These are phyloP conservation scores for Arthrobotrys sinensis DNA, from an alignment of 2,329 filamentous ascomycete genomes.

Conservation along the genomic window DNA sequence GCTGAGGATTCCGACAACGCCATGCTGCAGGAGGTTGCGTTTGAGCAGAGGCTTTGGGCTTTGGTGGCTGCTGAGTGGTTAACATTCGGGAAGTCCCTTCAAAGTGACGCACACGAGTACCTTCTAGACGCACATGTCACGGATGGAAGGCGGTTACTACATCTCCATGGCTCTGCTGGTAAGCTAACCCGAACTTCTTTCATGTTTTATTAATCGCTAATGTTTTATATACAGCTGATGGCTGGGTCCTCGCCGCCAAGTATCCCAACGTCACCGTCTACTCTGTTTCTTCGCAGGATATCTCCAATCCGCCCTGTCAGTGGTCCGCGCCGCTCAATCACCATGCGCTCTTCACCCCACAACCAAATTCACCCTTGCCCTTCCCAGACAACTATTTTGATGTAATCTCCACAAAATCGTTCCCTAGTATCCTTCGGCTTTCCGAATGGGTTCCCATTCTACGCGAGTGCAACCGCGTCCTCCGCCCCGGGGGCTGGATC, in stretches of 20 bases:
- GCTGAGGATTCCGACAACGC: constrained; percentile 44
- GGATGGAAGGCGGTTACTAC: constrained; percentile 52
- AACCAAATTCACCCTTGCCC: constrained; percentile 57
- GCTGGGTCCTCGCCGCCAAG: constrained; percentile 61
- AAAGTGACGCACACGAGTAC: constrained; percentile 60
- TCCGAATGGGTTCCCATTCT: constrained; percentile 57
- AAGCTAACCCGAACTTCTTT: constrained; percentile 14
- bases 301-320: constrained; percentile 58
- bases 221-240: constrained; percentile 54
- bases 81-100: constrained; percentile 60
- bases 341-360: constrained; percentile 50
- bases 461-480: constrained; percentile 59
- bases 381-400: constrained; percentile 62
- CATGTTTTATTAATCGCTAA: constrained; percentile 23
- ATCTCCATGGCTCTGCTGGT: constrained; percentile 60
- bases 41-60: constrained; percentile 61
- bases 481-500: constrained; percentile 60
- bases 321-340: constrained; percentile 61
- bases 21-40: constrained; percentile 57
- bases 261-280: constrained; percentile 60
- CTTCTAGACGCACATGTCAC: constrained; percentile 49
- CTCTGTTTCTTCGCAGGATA: constrained; percentile 58
- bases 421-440: constrained; percentile 54
- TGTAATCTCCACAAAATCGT: constrained; percentile 58
- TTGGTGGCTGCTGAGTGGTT: constrained; percentile 61